A percentile compares a stretch with the other conserved stretches of the same genome.
Conservation (phyloP, 257 asterid genomes). For the Scutellaria baicalensis region DNA sequence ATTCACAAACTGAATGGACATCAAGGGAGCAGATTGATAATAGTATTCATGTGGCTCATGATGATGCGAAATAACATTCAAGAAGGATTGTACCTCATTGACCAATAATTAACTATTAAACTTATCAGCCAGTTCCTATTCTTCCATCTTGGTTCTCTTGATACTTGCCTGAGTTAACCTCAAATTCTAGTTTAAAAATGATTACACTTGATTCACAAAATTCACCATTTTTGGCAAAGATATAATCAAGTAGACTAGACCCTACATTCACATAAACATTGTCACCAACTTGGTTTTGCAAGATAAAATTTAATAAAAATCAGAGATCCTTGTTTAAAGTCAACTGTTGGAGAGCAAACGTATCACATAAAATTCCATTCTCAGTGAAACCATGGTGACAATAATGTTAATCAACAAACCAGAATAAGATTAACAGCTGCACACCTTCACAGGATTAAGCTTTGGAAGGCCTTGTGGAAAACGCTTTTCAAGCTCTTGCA, state of each 20-base stretch:
- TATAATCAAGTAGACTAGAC: background rate
- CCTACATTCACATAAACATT: background rate
- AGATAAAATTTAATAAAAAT: background rate
- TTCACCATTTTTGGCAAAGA: background rate
- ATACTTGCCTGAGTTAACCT: background rate
- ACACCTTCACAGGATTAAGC: constrained; percentile 86
- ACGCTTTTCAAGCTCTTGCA: constrained; percentile 85
- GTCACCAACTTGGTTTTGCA: background rate
- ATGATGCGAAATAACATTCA: background rate
- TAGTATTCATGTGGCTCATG: background rate
- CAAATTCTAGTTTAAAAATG: background rate
- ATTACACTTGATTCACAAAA: background rate
- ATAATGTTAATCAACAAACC: background rate
- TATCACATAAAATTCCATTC: background rate
- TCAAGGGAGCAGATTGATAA: background rate
- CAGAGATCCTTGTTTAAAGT: no score
- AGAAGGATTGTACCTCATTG: background rate
- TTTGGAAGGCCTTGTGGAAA: constrained; percentile 91
- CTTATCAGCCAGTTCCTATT: background rate
- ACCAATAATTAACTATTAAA: background rate
- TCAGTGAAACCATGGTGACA: constrained; percentile 1
- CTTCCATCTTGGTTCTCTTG: background rate
- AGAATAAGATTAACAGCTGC: constrained; percentile 12
- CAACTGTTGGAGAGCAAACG: background rate
- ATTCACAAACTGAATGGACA: background rate